Conservation (phyloP, 148 eudicot species). For the Limonium bicolor region DNA sequence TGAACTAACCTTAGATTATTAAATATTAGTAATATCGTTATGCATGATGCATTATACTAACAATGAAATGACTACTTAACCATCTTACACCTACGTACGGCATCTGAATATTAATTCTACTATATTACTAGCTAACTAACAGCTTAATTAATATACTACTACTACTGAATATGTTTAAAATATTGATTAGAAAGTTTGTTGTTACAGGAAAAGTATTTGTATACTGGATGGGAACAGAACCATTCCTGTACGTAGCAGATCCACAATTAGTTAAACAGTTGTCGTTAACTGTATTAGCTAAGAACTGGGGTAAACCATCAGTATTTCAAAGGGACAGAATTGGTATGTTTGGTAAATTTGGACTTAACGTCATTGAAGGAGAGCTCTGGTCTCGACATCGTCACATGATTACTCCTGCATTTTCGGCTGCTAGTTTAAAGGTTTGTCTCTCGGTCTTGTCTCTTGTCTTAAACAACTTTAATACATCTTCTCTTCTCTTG, state of each 20-base stretch:
- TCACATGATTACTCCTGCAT: slow-evolving; percentile 77
- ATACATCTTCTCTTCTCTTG: too few relatives aligned
- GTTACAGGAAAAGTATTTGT: slow-evolving; percentile 70
- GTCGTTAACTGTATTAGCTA: slow-evolving; percentile 45
- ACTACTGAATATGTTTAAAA: too few relatives aligned
- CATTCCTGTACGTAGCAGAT: slow-evolving; percentile 82
- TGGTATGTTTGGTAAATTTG: slow-evolving; percentile 79
- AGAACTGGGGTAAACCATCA: slow-evolving; percentile 86
- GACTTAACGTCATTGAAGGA: slow-evolving; percentile 74
- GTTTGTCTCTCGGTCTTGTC: slow-evolving; percentile 12
- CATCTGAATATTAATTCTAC: too few relatives aligned
- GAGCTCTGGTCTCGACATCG: slow-evolving; percentile 75
- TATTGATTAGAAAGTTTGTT: too few relatives aligned
- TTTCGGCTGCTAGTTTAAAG: slow-evolving; percentile 67
- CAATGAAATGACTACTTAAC: too few relatives aligned
- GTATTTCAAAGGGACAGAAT: slow-evolving; percentile 61
- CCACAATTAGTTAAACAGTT: slow-evolving; percentile 65
- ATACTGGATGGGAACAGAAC: slow-evolving; percentile 94
- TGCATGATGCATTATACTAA: too few relatives aligned
- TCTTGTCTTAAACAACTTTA: too few relatives aligned
- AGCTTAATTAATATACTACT: too few relatives aligned
- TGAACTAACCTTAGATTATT: neutral
- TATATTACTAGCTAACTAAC: too few relatives aligned
- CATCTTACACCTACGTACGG: too few relatives aligned
- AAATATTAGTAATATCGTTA: neutral